Evolutionary conservation across 2,329 filamentous ascomycete species (phyloP), one percentile per base, ranked within the genome.

Genomic region (Ampelomyces quisqualis): DNA sequence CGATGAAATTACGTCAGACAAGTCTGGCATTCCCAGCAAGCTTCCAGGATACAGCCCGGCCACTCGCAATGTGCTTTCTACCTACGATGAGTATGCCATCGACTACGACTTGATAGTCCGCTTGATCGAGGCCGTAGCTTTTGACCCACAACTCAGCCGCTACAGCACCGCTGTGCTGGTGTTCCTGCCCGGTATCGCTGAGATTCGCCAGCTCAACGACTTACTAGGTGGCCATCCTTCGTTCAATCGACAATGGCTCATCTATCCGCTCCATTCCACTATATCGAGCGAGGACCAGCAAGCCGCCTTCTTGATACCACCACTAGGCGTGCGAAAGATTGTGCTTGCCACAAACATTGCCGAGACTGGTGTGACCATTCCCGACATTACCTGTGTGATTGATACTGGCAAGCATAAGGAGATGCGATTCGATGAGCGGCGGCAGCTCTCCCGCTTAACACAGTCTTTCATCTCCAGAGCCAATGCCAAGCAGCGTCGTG

Each of bases 231-330:
- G 88, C 0, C 85, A 95, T 57, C 82, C 84, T 1, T 77, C 78
- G 3, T 96, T 97, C 66, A 75, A 80, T 22, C 77, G 78, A 24
- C 78, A 82, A 40, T 98, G 91, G 90, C 78, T 88, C 38, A 77
- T 98, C 1, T 90, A 95, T 65, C 86, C 90, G 9, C 76, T 98
- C 23, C 93, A 98, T 65, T 97, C 93, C 0, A 89, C 87, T 0
- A 96, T 98, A 55, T 90, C 91, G 8, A 96, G 87, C 32, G 91
- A 97, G 58, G 93, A 98, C 47, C 93, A 98, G 65, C 91, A 98
- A 68, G 84, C 86, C 22, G 93, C 93, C 0, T 98, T 98, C 64
- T 74, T 88, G 5, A 72, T 95, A 0, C 93, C 93, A 5, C 89
- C 90, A 1, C 77, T 77, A 3, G 91, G 91, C 0, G 77, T 83